Evolutionary conservation across 2,329 filamentous ascomycete species (phyloP), one percentile per base, ranked within the genome.

Genomic region (Colletotrichum scovillei): DNA sequence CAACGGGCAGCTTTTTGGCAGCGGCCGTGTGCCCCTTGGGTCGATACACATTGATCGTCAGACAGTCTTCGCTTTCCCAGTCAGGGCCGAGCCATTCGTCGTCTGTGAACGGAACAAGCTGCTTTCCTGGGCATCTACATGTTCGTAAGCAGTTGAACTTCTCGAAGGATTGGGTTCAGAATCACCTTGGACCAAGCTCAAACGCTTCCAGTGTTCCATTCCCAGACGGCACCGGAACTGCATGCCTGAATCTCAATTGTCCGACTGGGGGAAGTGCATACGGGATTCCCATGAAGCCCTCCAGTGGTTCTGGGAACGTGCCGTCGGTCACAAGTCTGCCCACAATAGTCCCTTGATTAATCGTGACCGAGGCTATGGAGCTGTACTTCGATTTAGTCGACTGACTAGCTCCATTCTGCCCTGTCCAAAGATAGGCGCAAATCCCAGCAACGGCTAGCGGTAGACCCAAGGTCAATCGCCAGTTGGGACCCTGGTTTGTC

Each of bases 31-130:
- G 19, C 5, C 73, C 66, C 3, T 79, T 77, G 0, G 85, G 85
- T 14, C 86, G 83, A 75, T 84, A 88, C 12, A 91, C 79, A 76
- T 90, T 89, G 14, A 86, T 78, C 73, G 86, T 88, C 46, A 91
- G 81, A 69, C 88, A 89, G 78, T 89, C 84, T 79, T 91, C 89
- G 62, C 85, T 79, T 73, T 81, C 78, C 52, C 76, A 76, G 56
- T 81, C 79, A 2, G 79, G 79, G 0, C 79, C 79, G 1, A 81
- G 76, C 2, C 78, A 63, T 1, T 77, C 77, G 30, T 81, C 79
- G 52, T 81, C 78, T 24, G 78, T 77, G 38, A 81, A 81, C 3
- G 79, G 78, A 3, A 80, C 78, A 0, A 81, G 76, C 64, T 81
- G 79, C 46, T 76, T 76, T 1, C 79, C 79, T 5, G 79, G 79